A percentile compares a stretch with the other conserved stretches of the same genome.
Conservation (phyloP, 805 yeast species). For the Priceomyces haplophilus region DNA sequence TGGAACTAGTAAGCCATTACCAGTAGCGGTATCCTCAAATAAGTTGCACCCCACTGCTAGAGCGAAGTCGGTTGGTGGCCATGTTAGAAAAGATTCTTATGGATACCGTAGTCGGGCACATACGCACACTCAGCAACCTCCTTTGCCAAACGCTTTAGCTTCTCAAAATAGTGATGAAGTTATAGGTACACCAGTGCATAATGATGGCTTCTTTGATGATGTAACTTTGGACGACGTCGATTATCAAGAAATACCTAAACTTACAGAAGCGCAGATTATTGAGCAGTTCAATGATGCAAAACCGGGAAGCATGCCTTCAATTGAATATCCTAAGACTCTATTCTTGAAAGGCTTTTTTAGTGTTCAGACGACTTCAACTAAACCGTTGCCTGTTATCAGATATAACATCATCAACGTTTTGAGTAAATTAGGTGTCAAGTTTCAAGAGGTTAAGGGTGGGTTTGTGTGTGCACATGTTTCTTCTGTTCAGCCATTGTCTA, state of each 20-base stretch:
- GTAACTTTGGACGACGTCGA: conserved; percentile 43
- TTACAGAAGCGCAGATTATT: conserved; percentile 40
- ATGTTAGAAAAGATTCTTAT: conserved; percentile 60
- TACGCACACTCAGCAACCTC: conserved; percentile 33
- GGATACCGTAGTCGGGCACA: conserved; percentile 7
- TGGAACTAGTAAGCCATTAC: conserved; percentile 3
- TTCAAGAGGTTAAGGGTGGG: conserved; percentile 90
- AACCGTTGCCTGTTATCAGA: conserved; percentile 84
- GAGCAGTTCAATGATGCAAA: conserved; percentile 52
- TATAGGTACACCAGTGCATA: conserved; percentile 24
- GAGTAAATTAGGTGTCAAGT: conserved; percentile 72
- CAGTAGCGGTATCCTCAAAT: conserved; percentile 9
- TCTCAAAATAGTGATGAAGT: conserved; percentile 46
- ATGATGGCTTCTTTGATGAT: conserved; percentile 60
- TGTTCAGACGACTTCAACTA: conserved; percentile 92
- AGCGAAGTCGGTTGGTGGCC: conserved; percentile 81
- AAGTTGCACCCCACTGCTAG: conserved; percentile 78
- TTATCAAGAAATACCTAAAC: conserved; percentile 29
- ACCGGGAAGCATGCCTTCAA: conserved; percentile 85
- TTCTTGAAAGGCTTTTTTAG: conserved; percentile 91
- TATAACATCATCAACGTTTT: conserved; percentile 77
- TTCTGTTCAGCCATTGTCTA: conserved; percentile 30
- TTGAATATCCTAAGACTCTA: conserved; percentile 87
- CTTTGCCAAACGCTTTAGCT: conserved; percentile 42
- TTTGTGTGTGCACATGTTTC: conserved; percentile 76